phyloP scores from a whole-genome alignment of 1,284 basidiomycete genomes.

The Golubevia sp. region DNA sequence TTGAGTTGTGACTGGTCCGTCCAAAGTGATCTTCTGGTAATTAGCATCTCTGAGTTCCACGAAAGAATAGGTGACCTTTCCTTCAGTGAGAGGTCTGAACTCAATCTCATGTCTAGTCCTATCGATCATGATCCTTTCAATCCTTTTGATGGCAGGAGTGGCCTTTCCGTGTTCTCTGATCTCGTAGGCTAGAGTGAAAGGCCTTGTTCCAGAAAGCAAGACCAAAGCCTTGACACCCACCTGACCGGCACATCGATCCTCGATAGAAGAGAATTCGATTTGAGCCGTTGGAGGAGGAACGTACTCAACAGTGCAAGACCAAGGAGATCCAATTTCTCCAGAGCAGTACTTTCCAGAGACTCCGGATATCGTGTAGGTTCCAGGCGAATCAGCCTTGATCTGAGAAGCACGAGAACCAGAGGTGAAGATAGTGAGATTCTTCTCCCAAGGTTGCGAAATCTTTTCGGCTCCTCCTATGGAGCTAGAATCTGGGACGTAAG shows the following conservation, averaged over 20 bases:
- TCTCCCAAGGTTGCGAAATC: conserved; percentile 1
- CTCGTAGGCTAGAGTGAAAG: conserved; percentile 82
- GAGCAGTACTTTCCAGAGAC: conserved; percentile 77
- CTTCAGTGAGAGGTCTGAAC: conserved; percentile 83
- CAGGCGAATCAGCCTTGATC: conserved; percentile 65
- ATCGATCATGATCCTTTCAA: conserved; percentile 67
- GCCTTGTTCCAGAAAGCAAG: conserved; percentile 83
- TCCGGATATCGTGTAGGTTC: conserved; percentile 78
- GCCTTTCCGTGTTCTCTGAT: conserved; percentile 68
- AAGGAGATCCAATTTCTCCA: conserved; percentile 78
- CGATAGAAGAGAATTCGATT: conserved; percentile 85
- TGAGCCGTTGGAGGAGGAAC: conserved; percentile 76
- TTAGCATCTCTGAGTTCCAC: conserved; percentile 78
- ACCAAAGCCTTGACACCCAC: conserved; percentile 87
- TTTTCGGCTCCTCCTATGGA: conserved; percentile 21
- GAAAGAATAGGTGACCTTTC: conserved; percentile 86
- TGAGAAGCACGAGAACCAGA: conserved; percentile 13
- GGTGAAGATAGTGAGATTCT: conserved; percentile 20
- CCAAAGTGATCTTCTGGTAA: conserved; percentile 71
- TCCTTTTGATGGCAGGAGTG: conserved; percentile 48
- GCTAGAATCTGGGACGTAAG: conserved; percentile 66
- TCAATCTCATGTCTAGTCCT: conserved; percentile 80
- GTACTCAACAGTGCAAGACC: conserved; percentile 47
- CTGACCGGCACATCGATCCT: conserved; percentile 83
- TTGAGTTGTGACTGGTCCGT: conserved; percentile 50